Base-by-base conservation (phyloP, 2,329 filamentous ascomycete genomes). In the Chrysoporthe austroafricana region DNA sequence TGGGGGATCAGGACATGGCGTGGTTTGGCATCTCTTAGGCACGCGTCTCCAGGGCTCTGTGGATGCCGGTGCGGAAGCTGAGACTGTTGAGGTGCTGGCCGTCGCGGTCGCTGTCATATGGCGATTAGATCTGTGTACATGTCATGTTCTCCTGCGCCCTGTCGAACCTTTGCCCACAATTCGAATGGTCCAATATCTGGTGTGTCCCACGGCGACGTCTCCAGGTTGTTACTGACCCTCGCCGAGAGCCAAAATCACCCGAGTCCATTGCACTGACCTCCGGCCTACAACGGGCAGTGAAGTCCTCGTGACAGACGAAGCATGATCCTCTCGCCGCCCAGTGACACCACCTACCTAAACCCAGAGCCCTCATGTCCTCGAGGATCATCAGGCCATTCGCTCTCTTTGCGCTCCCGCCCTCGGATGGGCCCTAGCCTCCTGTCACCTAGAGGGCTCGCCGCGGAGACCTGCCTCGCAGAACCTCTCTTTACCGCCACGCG, bases 21-120 rank as follows among this genome's bases (percentile, higher is more conserved):
- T 79, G 78, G 76, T 79, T 79, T 66, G 77, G 77, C 36, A 71
- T 76, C 62, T 71, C 70, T 39, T 42, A 48, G 32, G 52, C 48
- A 9, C 26, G 3, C 16, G 16, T 54, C 50, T 32, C 11, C 48
- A 14, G 11, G 21, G 26, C 50, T 54, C n/a, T 54, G 11, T 14
- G 2, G 14, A 13, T 16, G 7, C 21, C 13, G n/a, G 9, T 26
- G 21, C 13, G 3, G 26, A 54, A 11, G 5, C 7, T 7, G 46
- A 16, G 21, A 32, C 2, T 9, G 48, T 26, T 18, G 11, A 52
- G 48, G 11, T 13, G 36, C 36, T 39, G 36, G 36, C 36, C 36
- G 36, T 39, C 6, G 36, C 36, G 36, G 36, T 39, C 36, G 36
- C 36, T 39, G 36, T 39, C 4, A 39, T 39, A 9, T 39, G 9